These are phyloP conservation scores for Saraca asoca DNA, from an alignment of 331 rosid genomes.

Conservation along the genomic window DNA sequence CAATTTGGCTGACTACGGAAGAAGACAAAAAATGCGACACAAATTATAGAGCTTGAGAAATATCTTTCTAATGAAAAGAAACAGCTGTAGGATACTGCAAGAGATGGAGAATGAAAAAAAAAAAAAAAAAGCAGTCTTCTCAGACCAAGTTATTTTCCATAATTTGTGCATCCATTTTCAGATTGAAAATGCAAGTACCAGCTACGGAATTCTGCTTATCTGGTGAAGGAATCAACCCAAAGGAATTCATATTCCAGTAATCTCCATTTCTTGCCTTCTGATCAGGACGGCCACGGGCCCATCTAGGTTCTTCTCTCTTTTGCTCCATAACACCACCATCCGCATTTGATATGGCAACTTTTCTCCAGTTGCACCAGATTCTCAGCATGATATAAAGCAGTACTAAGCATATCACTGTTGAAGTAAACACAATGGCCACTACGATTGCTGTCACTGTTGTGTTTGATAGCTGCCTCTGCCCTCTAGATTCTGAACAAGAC, in stretches of 20 bases:
- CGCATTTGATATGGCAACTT: slow-evolving; percentile 61
- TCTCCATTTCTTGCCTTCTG: slow-evolving; percentile 62
- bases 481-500: slow-evolving; percentile 51
- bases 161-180: slow-evolving; percentile 51
- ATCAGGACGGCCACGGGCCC: slow-evolving; percentile 40
- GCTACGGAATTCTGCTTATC: slow-evolving; percentile 57
- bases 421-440: slow-evolving; percentile 77
- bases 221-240: slow-evolving; percentile 57
- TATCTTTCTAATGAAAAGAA: neutral
- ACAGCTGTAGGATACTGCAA: too few species aligned
- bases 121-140: neutral
- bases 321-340: slow-evolving; percentile 45
- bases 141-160: slow-evolving; percentile 45
- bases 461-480: slow-evolving; percentile 47
- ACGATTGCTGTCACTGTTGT: slow-evolving; percentile 61
- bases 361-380: slow-evolving; percentile 93
- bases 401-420: slow-evolving; percentile 68
- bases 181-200: slow-evolving; percentile 52
- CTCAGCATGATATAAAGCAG: slow-evolving; percentile 77
- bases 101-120: neutral
- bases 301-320: slow-evolving; percentile 46
- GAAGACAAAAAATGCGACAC: neutral
- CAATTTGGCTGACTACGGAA: neutral
- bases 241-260: slow-evolving; percentile 76
- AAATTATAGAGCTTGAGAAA: too few species aligned